These are phyloP conservation scores for Liquidambar formosana DNA, from an alignment of 164 flowering plant species.

Conservation along the genomic window DNA sequence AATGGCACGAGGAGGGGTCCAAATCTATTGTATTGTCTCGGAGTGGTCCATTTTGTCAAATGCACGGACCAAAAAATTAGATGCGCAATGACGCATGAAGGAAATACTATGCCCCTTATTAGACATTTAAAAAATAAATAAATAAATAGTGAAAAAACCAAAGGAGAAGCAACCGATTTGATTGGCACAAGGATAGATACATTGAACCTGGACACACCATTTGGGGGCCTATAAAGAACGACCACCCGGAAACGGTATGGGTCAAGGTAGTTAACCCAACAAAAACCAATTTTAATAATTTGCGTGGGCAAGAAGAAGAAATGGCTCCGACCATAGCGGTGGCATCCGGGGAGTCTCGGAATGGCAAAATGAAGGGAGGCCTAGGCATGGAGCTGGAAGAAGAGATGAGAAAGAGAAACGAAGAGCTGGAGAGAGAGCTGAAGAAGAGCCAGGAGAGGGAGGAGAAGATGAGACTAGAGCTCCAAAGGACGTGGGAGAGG, in stretches of 20 bases:
- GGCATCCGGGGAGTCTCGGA: background rate
- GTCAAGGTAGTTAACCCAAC: background rate
- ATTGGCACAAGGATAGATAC: too few relatives aligned
- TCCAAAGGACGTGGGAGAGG: slow-evolving; percentile 38
- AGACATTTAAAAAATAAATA: too few relatives aligned
- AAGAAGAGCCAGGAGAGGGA: slow-evolving; percentile 55
- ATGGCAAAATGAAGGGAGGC: slow-evolving; percentile 3
- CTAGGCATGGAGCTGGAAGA: slow-evolving; percentile 14
- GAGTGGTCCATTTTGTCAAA: too few relatives aligned
- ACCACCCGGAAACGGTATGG: background rate
- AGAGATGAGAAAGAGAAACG: slow-evolving; percentile 46
- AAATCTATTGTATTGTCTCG: too few relatives aligned
- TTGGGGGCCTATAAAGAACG: background rate
- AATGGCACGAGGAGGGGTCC: too few relatives aligned
- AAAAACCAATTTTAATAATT: too few relatives aligned
- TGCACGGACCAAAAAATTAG: too few relatives aligned
- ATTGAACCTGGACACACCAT: slow-evolving; percentile 61
- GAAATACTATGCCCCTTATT: too few relatives aligned
- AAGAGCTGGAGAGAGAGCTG: slow-evolving; percentile 69
- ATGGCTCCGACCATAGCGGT: slow-evolving; percentile 27
- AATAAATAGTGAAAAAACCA: too few relatives aligned
- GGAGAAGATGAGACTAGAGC: slow-evolving; percentile 49
- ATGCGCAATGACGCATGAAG: too few relatives aligned
- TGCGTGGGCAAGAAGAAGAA: background rate
- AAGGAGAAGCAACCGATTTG: too few relatives aligned